Conservation (phyloP, 2,329 filamentous ascomycete species). For the Zasmidium citrigriseum region DNA sequence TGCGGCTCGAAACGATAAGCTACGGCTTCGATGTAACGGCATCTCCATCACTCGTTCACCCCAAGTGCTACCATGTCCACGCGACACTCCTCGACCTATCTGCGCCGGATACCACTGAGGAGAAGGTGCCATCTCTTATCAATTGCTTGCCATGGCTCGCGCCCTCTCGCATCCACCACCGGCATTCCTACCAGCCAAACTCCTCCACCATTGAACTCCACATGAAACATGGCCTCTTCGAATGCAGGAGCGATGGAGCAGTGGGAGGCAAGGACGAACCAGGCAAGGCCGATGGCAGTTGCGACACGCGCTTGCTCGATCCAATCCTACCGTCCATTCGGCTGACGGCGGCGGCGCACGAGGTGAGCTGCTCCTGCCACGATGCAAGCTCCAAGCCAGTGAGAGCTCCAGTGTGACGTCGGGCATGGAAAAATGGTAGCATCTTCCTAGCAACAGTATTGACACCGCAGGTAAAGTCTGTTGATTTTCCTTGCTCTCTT, state of each 20-base stretch:
- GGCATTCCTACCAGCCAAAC: background rate
- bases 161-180: background rate
- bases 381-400: slow-evolving; percentile 7
- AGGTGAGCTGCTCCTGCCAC: slow-evolving; percentile 13
- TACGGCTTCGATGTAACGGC: slow-evolving; percentile 3
- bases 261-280: slow-evolving; percentile 1
- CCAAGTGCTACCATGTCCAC: background rate
- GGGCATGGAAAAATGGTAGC: background rate
- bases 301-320: background rate
- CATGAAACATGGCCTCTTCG: background rate
- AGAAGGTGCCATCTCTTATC: slow-evolving; percentile 13
- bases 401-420: slow-evolving; percentile 13
- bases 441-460: slow-evolving; percentile 3
- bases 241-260: background rate
- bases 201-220: too few species aligned
- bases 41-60: background rate
- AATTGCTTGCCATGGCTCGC: background rate
- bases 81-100: background rate
- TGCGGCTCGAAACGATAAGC: background rate
- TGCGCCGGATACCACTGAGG: slow-evolving; percentile 5
- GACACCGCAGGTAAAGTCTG: background rate
- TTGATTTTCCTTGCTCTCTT: slow-evolving; percentile 9
- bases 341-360: slow-evolving; percentile 14
- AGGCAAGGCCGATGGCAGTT: background rate
- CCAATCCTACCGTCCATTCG: slow-evolving; percentile 5